Evolutionary conservation across 106 monocot species (phyloP), one percentile per base, ranked within the genome.

Genomic region (Acanthochlamys bracteata): DNA sequence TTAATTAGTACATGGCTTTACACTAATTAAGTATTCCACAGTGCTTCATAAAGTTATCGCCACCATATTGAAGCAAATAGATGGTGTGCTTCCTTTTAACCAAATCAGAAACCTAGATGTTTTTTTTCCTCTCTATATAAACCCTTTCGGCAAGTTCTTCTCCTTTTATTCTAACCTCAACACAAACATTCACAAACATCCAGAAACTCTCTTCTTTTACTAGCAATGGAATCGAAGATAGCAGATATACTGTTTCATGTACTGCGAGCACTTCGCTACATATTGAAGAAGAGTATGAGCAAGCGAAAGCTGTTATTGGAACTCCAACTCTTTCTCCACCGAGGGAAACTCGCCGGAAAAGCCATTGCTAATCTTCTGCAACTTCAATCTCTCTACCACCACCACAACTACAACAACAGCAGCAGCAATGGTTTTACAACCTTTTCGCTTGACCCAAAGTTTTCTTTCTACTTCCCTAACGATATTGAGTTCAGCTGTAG

Each of bases 401-500:
- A 60, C 23, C 41, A 42, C 33, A 52, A 60, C 53, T 39, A 46
- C 57, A 33, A 19, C 10, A 13, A 22, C 63, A 15, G 3, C 21
- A 13, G 25, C 26, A 6, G n/a, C 10, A 2, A 17, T 2, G 61
- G 4, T 39, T 67, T 75, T 19, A 61, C 76, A 20, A 70, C 81
- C 65, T 69, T 71, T 13, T 75, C 62, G 20, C 53, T 70, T 25
- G 72, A 78, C 62, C 69, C 78, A 26, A 42, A 75, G 21, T 33
- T 54, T 4, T 43, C 81, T 17, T 70, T 72, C 75, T 63, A 75
- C 78, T 39, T 23, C n/a, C 72, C 79, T 7, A 20, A 41, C 0
- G 82, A 82, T 53, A 78, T 86, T 24, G 73, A 86, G 67, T 86
- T 86, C 73, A 86, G 86, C 75, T 86, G 86, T 75, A 78, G 78